Evolutionary conservation across 305 asterid genomes (phyloP).

Genomic region (Withania somnifera): DNA sequence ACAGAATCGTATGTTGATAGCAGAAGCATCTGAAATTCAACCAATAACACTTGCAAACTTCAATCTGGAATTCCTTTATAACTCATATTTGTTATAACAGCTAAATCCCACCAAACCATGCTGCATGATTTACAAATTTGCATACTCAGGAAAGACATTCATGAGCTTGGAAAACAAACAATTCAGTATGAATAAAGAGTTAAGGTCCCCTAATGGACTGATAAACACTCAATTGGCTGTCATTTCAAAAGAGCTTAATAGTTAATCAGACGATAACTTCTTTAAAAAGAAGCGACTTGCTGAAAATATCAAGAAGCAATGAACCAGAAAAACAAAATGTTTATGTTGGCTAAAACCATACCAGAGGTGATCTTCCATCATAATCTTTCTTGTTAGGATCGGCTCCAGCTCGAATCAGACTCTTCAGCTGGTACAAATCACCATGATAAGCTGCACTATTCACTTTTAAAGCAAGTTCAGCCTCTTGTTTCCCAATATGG

Average conservation of each 20-base stretch:
- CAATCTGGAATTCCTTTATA: neutral
- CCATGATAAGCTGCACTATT: conserved; percentile 81
- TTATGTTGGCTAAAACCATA: conserved; percentile 11
- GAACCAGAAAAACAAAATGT: neutral
- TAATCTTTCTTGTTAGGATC: conserved; percentile 78
- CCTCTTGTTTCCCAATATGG: conserved; percentile 79
- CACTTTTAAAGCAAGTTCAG: conserved; percentile 81
- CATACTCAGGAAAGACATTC: neutral
- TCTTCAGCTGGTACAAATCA: conserved; percentile 66
- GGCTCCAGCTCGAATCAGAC: conserved; percentile 75
- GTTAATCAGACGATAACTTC: neutral
- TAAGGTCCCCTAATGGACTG: neutral
- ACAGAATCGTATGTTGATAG: neutral
- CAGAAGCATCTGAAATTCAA: neutral
- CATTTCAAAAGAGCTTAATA: neutral
- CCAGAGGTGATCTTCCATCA: conserved; percentile 90
- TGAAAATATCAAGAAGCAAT: neutral
- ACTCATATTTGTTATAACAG: neutral
- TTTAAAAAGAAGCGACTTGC: neutral
- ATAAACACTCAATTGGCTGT: neutral
- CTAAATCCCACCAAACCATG: neutral
- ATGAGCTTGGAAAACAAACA: neutral
- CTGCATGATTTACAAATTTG: neutral
- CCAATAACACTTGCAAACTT: neutral
- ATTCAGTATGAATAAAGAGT: neutral